Evolutionary conservation across 495 filamentous ascomycete species (phyloP).

Genomic region (Xylaria scruposa): DNA sequence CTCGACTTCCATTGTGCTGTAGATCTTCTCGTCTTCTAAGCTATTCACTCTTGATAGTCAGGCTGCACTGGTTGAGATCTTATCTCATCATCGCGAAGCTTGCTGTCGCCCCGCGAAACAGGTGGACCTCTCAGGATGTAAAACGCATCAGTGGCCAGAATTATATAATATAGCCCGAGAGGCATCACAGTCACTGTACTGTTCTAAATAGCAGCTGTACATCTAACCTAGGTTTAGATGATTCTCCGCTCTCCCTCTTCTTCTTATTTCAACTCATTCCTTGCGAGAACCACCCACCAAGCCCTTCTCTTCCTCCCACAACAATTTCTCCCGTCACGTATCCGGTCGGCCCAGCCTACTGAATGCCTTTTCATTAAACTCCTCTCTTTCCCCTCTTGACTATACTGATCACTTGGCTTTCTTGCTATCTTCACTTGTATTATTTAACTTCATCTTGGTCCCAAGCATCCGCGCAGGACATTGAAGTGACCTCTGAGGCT

Average conservation of each 20-base stretch:
- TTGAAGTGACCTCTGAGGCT: background rate
- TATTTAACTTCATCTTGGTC: background rate
- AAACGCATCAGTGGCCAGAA: background rate
- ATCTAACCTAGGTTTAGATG: background rate
- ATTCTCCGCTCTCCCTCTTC: background rate
- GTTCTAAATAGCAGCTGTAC: background rate
- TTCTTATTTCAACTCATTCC: background rate
- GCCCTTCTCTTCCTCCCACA: background rate
- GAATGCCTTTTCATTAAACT: background rate
- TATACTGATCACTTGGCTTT: background rate
- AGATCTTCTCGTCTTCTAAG: background rate
- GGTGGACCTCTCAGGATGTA: background rate
- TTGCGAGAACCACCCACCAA: background rate
- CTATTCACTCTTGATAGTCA: background rate
- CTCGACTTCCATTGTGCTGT: background rate
- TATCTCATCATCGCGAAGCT: background rate
- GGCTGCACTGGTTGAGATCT: background rate
- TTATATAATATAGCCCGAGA: background rate
- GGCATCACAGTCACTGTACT: background rate
- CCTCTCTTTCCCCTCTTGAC: background rate
- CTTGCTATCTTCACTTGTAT: background rate
- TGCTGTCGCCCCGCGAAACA: background rate
- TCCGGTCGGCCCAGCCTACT: background rate
- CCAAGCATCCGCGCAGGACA: background rate
- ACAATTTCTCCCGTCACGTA: background rate